Evolutionary conservation across 495 filamentous ascomycete genomes (phyloP).

Genomic region (Talaromyces liani): DNA sequence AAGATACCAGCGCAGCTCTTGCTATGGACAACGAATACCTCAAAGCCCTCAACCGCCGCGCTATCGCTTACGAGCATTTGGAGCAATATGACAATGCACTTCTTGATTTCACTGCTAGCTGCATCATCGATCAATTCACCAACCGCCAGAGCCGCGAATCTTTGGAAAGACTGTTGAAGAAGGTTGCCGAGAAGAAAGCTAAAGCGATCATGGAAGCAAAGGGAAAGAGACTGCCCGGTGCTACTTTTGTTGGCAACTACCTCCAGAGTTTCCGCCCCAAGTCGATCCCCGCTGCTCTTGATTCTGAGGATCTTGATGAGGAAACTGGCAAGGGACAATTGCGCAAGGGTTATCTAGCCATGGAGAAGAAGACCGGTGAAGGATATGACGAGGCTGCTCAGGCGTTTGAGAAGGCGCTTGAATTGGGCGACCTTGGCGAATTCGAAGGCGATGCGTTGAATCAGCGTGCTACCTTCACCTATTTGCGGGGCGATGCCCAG

Average conservation of each 20-base stretch:
- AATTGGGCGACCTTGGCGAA: conserved; percentile 66
- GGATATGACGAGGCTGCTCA: conserved; percentile 80
- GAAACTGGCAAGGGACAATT: conserved; percentile 78
- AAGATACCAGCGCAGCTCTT: conserved; percentile 92
- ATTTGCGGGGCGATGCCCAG: conserved; percentile 79
- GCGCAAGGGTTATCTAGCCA: conserved; percentile 68
- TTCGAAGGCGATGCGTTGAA: conserved; percentile 90
- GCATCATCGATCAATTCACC: conserved; percentile 94
- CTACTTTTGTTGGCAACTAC: conserved; percentile 97
- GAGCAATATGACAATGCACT: conserved; percentile 88
- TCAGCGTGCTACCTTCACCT: conserved; percentile 91
- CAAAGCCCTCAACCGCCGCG: conserved; percentile 93
- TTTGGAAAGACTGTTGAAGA: conserved; percentile 91
- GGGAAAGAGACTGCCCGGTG: conserved; percentile 79
- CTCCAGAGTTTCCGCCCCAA: conserved; percentile 91
- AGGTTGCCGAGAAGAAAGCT: conserved; percentile 89
- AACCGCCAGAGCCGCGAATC: conserved; percentile 81
- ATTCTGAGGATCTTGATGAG: conserved; percentile 65
- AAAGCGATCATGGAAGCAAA: conserved; percentile 74
- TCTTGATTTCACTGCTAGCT: conserved; percentile 95
- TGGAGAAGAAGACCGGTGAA: conserved; percentile 79
- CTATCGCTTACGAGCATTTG: conserved; percentile 91
- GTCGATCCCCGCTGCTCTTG: conserved; percentile 71
- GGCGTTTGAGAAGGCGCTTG: conserved; percentile 82
- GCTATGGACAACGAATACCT: conserved; percentile 90